phyloP scores from a whole-genome alignment of 2,329 filamentous ascomycete species.

The Phyllosticta ampelicida region DNA sequence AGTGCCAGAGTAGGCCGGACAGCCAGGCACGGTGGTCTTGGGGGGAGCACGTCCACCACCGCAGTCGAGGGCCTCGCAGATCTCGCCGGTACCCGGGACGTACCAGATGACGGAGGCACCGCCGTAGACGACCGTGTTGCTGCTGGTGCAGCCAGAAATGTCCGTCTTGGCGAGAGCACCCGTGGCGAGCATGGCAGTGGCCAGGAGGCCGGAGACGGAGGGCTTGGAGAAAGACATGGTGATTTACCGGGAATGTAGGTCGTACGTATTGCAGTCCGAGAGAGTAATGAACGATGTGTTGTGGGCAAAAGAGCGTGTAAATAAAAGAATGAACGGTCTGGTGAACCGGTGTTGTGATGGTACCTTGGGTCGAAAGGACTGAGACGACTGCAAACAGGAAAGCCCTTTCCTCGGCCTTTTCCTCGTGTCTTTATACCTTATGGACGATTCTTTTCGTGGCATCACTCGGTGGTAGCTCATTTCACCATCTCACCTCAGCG shows the following conservation, averaged over 20 bases:
- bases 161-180: constrained; percentile 27
- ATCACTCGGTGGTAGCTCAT: not conserved
- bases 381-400: not conserved
- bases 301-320: not conserved
- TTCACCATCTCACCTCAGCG: not conserved
- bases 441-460: not conserved
- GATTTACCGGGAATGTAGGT: not conserved
- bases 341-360: not conserved
- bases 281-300: not conserved
- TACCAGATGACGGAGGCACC: constrained; percentile 47
- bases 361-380: not conserved
- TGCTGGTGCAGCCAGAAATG: constrained; percentile 35
- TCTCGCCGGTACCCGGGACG: constrained; percentile 52
- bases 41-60: constrained; percentile 55
- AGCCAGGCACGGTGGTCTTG: constrained; percentile 53
- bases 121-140: constrained; percentile 21
- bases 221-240: constrained; percentile 7
- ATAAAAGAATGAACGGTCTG: not conserved
- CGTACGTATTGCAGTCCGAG: not conserved
- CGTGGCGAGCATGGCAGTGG: constrained; percentile 21
- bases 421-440: not conserved
- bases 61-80: constrained; percentile 55
- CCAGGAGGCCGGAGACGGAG: constrained; percentile 16
- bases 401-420: not conserved
- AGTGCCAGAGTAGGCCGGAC: constrained; percentile 45